Evolutionary conservation across 2,329 filamentous ascomycete species (phyloP).

Genomic region (Cladosporium sp.): DNA sequence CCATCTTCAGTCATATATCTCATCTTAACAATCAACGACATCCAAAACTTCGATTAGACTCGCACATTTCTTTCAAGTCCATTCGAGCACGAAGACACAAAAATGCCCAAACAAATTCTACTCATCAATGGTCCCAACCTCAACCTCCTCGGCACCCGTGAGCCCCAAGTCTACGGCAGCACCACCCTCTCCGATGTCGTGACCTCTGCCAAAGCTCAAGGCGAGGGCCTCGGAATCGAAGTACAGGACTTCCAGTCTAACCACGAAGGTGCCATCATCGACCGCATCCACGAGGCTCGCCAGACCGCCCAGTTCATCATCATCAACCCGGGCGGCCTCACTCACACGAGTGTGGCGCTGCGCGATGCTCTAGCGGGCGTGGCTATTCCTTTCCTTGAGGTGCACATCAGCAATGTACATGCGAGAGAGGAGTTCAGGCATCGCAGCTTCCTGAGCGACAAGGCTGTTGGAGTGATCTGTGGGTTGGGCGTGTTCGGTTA

Average conservation of each 20-base stretch:
- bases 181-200: constrained; percentile 62
- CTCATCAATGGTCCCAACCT: constrained; percentile 79
- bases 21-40: too few relatives aligned
- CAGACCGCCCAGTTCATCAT: constrained; percentile 57
- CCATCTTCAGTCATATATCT: too few relatives aligned
- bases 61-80: too few relatives aligned
- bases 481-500: constrained; percentile 52
- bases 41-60: too few relatives aligned
- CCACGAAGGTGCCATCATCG: constrained; percentile 67
- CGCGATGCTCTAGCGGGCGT: constrained; percentile 68
- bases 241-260: constrained; percentile 67
- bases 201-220: constrained; percentile 43
- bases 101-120: constrained; percentile 48
- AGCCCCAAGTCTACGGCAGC: constrained; percentile 66
- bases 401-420: constrained; percentile 73
- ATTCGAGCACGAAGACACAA: not conserved
- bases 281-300: constrained; percentile 64
- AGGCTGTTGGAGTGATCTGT: constrained; percentile 66
- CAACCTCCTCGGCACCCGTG: constrained; percentile 69
- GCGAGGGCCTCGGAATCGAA: constrained; percentile 41
- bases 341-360: constrained; percentile 69
- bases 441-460: constrained; percentile 68
- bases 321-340: constrained; percentile 70
- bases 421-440: constrained; percentile 61
- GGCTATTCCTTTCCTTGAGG: constrained; percentile 66